Evolutionary conservation across 164 flowering plant species (phyloP), one percentile per base, ranked within the genome.

Genomic region (Liriodendron chinense): DNA sequence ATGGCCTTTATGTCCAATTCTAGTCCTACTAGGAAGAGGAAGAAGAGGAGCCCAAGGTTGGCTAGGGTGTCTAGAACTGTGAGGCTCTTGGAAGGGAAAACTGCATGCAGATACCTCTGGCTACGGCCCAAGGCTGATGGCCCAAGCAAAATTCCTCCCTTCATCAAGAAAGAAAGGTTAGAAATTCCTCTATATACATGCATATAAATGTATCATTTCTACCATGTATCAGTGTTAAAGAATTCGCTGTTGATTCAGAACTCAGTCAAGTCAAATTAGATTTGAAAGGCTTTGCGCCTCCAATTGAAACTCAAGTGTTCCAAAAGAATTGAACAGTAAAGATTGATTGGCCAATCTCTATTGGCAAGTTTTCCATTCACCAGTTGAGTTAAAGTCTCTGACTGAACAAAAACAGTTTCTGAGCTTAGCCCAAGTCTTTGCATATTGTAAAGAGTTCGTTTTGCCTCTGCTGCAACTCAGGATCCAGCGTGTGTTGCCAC

Each of bases 91-190:
- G 82, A 0, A 7, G 95, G 95, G 47, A 92, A 92, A 3, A 92
- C 69, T 0, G 85, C 22, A 6, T 89, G n/a, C 62, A 89, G 72
- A 78, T 83, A 92, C 1, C 43, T 25, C 61, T 81, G 50, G 69
- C 63, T 86, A 16, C 93, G 90, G 53, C 97, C 97, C 6, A 92
- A 77, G 18, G 85, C 94, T 21, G 97, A 90, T 57, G 94, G 97
- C 12, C 94, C 97, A n/a, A 91, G 89, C 69, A 92, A 68, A 67
- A 92, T 78, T 62, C 97, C 97, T 72, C 94, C 97, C 94, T 92
- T 28, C n/a, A 24, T 23, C 10, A 49, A 50, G 50, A 23, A 25
- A 49, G 22, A 49, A 22, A 22, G 1, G 62, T 10, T 7, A 69
- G 10, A n/a, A 20, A 47, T n/a, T 21, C 21, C 2, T 64, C 1